These are phyloP conservation scores for Euphorbia pulcherrima DNA, from an alignment of 345 rosid genomes.

Conservation along the genomic window DNA sequence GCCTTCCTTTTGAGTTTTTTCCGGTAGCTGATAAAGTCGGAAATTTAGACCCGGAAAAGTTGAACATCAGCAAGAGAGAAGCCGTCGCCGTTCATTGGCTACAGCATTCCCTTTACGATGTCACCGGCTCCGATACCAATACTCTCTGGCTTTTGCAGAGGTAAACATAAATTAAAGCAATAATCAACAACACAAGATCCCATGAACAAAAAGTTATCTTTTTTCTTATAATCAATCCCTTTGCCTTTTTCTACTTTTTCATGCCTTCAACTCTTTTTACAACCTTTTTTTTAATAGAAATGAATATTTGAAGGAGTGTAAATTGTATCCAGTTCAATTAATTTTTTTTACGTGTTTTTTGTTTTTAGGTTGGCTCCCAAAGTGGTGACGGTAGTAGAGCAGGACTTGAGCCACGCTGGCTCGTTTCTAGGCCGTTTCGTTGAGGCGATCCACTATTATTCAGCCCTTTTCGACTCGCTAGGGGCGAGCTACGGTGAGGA, in stretches of 20 bases:
- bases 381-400: constrained; percentile 96
- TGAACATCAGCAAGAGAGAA: constrained; percentile 76
- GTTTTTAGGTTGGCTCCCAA: constrained; percentile 74
- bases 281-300: too few species aligned
- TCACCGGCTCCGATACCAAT: constrained; percentile 89
- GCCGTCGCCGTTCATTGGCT: constrained; percentile 97
- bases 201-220: constrained; percentile 1
- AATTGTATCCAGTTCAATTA: too few species aligned
- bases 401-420: constrained; percentile 88
- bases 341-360: too few species aligned
- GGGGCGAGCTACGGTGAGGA: constrained; percentile 97
- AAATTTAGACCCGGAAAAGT: constrained; percentile 67
- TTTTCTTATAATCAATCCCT: not conserved
- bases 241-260: not conserved
- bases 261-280: not conserved
- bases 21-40: constrained; percentile 88
- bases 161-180: constrained; percentile 31
- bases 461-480: constrained; percentile 83
- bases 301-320: too few species aligned
- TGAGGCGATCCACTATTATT: constrained; percentile 97
- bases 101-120: constrained; percentile 97
- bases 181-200: constrained; percentile 13
- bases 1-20: constrained; percentile 80
- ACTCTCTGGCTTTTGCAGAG: constrained; percentile 82
- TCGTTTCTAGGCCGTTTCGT: constrained; percentile 90